Evolutionary conservation across 768 basidiomycete species (phyloP).

Genomic region (Russula olivacea): DNA sequence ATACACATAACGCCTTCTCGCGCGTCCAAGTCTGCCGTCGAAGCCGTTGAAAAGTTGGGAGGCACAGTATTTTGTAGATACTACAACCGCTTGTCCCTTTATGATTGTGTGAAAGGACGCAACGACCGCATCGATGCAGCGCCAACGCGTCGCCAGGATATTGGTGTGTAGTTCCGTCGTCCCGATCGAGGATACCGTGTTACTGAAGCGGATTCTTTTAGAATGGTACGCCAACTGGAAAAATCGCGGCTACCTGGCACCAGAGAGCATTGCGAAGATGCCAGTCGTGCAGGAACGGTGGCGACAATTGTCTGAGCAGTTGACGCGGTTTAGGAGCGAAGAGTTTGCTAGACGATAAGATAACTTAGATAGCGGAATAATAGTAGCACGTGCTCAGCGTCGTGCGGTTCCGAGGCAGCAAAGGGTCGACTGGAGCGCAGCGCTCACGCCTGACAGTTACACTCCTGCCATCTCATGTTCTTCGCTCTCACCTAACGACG

Average conservation of each 20-base stretch:
- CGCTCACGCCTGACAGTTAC: neutral
- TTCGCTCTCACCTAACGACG: neutral
- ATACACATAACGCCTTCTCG: conserved; percentile 79
- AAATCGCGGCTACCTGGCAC: conserved; percentile 73
- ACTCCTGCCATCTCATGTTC: conserved; percentile 12
- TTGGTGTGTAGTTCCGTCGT: conserved; percentile 47
- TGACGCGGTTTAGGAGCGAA: conserved; percentile 47
- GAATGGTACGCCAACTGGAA: conserved; percentile 73
- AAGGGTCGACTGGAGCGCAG: neutral
- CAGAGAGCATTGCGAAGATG: conserved; percentile 48
- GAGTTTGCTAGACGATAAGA: conserved; percentile 32
- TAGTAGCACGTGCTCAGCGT: conserved; percentile 13
- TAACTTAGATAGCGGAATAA: neutral
- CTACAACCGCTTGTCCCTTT: conserved; percentile 81
- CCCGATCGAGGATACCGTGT: neutral
- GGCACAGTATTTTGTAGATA: conserved; percentile 87
- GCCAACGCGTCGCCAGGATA: conserved; percentile 82
- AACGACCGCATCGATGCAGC: conserved; percentile 68
- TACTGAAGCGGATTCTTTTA: conserved; percentile 29
- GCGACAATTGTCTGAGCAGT: conserved; percentile 55
- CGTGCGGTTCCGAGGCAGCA: neutral
- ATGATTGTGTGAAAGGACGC: conserved; percentile 68
- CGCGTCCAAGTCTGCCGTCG: conserved; percentile 81
- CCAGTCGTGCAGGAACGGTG: conserved; percentile 68
- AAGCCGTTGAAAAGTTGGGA: conserved; percentile 73